phyloP scores from a whole-genome alignment of 2,329 filamentous ascomycete species.

The Apiospora hydei region DNA sequence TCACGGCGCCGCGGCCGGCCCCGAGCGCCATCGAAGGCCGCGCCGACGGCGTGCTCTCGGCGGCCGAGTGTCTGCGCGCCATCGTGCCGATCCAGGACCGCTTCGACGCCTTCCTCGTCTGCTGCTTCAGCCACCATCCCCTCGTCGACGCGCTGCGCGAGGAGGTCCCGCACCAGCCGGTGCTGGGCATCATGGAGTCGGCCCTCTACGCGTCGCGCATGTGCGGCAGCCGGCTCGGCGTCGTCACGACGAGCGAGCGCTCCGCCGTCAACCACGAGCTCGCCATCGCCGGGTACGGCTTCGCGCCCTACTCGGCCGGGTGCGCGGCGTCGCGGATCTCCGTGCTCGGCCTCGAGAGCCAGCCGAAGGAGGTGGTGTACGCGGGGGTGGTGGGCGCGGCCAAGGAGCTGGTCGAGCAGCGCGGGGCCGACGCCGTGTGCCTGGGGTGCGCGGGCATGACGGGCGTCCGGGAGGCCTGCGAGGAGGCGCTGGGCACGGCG shows the following conservation, averaged over 20 bases:
- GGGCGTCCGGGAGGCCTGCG: conserved; percentile 51
- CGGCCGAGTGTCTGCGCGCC: conserved; percentile 54
- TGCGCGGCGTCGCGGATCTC: conserved; percentile 48
- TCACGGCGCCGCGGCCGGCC: conserved; percentile 56
- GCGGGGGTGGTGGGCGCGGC: conserved; percentile 48
- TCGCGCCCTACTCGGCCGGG: conserved; percentile 50
- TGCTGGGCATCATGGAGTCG: conserved; percentile 60
- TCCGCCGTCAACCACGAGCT: conserved; percentile 50
- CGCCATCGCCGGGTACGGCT: conserved; percentile 49
- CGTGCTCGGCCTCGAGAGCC: conserved; percentile 52
- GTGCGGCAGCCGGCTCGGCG: conserved; percentile 54
- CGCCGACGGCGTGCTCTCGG: conserved; percentile 57
- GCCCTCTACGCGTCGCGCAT: conserved; percentile 50
- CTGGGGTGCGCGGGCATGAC: conserved; percentile 59
- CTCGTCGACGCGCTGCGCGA: conserved; percentile 55
- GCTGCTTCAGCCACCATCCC: conserved; percentile 57
- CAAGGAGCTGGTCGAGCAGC: conserved; percentile 44
- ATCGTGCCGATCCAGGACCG: conserved; percentile 50
- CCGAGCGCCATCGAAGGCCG: conserved; percentile 59
- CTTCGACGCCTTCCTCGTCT: conserved; percentile 56
- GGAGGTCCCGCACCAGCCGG: conserved; percentile 52
- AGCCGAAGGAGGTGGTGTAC: conserved; percentile 47
- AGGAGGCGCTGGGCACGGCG: conserved; percentile 52
- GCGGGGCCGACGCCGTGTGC: conserved; percentile 44
- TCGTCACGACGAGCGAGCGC: conserved; percentile 50